Evolutionary conservation across 2,329 filamentous ascomycete species (phyloP), one percentile per base, ranked within the genome.

Genomic region (Kalmusia sp.): DNA sequence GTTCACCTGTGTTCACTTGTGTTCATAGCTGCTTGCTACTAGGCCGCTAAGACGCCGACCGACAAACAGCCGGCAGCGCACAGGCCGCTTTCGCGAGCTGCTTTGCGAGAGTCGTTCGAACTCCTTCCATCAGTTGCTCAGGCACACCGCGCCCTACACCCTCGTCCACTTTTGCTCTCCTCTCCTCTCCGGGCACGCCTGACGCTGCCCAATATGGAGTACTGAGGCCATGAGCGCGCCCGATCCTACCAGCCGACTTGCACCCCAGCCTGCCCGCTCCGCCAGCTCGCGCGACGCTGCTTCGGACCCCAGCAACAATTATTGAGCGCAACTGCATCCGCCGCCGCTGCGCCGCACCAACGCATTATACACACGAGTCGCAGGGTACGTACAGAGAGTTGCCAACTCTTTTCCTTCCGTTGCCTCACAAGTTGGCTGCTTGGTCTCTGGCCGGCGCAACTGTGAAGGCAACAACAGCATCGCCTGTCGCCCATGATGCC

Each of bases 401-500:
- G 37, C 48, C 6, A 34, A 14, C 37, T 52, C 43, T 54, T 21
- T 33, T 19, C 52, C 17, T 45, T 52, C 57, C 58, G 69, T 73
- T 72, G 70, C 72, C 72, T 72, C 71, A 67, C 71, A 68, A 49
- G 65, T 71, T 71, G 69, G 71, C 59, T 63, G 72, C 68, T 67
- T 55, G 68, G 65, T 73, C 68, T 60, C 58, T 63, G 63, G 60
- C 71, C 71, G 57, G 71, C 70, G 70, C 67, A 63, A 66, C 72
- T 70, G 71, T 73, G 61, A 70, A 69, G 71, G 72, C 72, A 71
- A 69, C 72, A 71, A 69, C 71, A 67, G 53, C 61, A 58, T 51
- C 59, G 52, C 55, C 82, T 84, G 78, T 84, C 84, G 85, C 86
- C 85, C 84, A 90, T 83, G 87, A 91, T 91, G 88, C 73, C 74